phyloP scores from a whole-genome alignment of 164 flowering plant genomes.

The Chimonanthus praecox region DNA sequence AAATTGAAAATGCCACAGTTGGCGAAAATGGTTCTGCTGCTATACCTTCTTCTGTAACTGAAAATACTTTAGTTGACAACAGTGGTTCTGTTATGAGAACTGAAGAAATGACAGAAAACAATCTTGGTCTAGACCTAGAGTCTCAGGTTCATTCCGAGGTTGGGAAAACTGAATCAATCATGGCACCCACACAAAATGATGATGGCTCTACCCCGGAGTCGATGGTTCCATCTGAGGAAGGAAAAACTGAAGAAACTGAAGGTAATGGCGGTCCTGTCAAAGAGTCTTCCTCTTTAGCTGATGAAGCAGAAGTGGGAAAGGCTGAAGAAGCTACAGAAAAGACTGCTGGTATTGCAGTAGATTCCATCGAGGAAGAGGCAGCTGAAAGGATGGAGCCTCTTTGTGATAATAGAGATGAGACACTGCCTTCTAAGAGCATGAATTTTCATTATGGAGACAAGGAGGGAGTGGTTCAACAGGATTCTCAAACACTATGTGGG shows the following conservation, averaged over 20 bases:
- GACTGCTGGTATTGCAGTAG: not conserved
- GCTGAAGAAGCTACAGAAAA: not conserved
- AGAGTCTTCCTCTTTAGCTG: not conserved
- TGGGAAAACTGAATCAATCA: not conserved
- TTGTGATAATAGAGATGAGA: conserved; percentile 18
- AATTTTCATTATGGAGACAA: conserved; percentile 64
- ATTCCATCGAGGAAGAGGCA: not conserved
- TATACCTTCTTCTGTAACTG: not conserved
- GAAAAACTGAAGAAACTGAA: too few species aligned
- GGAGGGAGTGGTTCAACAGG: conserved; percentile 77
- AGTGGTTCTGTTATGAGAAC: not conserved
- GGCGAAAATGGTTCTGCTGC: not conserved
- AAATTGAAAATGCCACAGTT: not conserved
- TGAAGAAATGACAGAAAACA: not conserved
- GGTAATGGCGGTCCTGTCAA: not conserved
- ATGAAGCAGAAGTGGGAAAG: not conserved
- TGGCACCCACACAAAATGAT: not conserved
- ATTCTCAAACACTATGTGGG: conserved; percentile 69
- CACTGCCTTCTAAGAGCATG: conserved; percentile 18
- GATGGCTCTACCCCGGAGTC: not conserved
- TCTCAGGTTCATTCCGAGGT: not conserved
- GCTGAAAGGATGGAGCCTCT: not conserved
- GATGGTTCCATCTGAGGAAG: not conserved
- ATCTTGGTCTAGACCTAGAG: not conserved
- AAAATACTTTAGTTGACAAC: not conserved